Evolutionary conservation across 1,284 basidiomycete genomes (phyloP).

Genomic region (Cryptococcus floricola): DNA sequence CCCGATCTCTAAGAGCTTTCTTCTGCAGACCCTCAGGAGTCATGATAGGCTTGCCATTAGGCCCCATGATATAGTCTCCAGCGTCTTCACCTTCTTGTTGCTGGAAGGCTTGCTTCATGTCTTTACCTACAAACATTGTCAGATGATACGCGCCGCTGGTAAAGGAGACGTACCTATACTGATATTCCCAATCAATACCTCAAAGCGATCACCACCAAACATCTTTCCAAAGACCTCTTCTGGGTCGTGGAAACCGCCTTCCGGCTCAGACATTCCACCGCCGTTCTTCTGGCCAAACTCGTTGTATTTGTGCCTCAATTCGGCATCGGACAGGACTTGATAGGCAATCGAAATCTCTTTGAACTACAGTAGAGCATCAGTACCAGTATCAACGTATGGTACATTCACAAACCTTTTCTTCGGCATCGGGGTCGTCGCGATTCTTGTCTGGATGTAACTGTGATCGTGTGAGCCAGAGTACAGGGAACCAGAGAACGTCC

Average conservation of each 20-base stretch:
- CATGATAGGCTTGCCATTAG: slow-evolving; percentile 54
- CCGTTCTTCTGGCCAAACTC: slow-evolving; percentile 59
- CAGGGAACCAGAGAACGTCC: not conserved
- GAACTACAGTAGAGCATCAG: slow-evolving; percentile 52
- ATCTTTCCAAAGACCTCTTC: slow-evolving; percentile 91
- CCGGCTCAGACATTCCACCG: slow-evolving; percentile 42
- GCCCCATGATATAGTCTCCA: slow-evolving; percentile 33
- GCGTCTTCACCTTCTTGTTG: slow-evolving; percentile 69
- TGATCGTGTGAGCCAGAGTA: not conserved
- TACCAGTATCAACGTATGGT: not conserved
- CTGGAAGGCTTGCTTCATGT: slow-evolving; percentile 97
- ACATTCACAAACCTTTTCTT: slow-evolving; percentile 59
- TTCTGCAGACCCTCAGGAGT: slow-evolving; percentile 77
- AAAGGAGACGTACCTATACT: slow-evolving; percentile 43
- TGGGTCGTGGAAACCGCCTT: slow-evolving; percentile 55
- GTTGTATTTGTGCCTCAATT: slow-evolving; percentile 85
- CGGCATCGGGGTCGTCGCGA: slow-evolving; percentile 83
- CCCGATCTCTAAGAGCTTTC: slow-evolving; percentile 65
- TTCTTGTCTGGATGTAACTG: slow-evolving; percentile 62
- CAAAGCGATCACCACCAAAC: slow-evolving; percentile 61
- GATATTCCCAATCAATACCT: slow-evolving; percentile 54
- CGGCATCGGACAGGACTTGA: slow-evolving; percentile 76
- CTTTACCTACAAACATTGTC: slow-evolving; percentile 70
- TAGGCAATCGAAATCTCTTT: slow-evolving; percentile 85
- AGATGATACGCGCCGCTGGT: not conserved